A percentile compares a stretch with the other conserved stretches of the same genome.
Evolutionary conservation across 441 rosid genomes (phyloP).

Genomic region (Syzygium syzygioides): DNA sequence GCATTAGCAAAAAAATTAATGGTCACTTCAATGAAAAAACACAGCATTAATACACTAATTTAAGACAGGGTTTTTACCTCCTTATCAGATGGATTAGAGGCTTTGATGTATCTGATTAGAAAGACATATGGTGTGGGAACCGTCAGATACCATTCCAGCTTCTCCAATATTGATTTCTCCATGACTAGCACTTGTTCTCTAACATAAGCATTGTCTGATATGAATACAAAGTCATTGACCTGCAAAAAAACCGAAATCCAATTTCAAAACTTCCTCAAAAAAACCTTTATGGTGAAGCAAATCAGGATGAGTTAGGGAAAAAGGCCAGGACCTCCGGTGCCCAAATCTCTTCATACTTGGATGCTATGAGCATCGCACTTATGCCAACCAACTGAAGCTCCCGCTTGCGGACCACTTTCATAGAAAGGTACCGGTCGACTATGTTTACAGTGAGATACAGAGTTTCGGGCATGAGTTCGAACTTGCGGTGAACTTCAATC

Average conservation of each 20-base stretch:
- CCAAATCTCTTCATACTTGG: slow-evolving; percentile 68
- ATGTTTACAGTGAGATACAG: slow-evolving; percentile 50
- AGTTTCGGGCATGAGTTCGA: slow-evolving; percentile 55
- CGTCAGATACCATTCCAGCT: slow-evolving; percentile 51
- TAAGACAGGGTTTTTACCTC: slow-evolving; percentile 22
- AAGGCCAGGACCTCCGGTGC: slow-evolving; percentile 35
- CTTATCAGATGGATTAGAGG: slow-evolving; percentile 31
- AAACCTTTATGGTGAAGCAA: background rate
- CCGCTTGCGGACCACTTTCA: slow-evolving; percentile 36
- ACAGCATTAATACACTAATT: background rate
- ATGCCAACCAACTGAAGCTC: slow-evolving; percentile 55
- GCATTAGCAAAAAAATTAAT: background rate
- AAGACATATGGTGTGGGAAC: slow-evolving; percentile 58
- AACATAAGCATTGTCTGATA: slow-evolving; percentile 51
- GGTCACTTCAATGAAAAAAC: background rate
- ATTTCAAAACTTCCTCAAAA: background rate
- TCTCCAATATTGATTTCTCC: slow-evolving; percentile 56
- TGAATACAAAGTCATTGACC: slow-evolving; percentile 53
- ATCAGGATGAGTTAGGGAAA: background rate
- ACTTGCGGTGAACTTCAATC: slow-evolving; percentile 54
- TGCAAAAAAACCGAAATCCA: slow-evolving; percentile 8
- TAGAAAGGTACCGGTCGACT: slow-evolving; percentile 46
- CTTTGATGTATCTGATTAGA: slow-evolving; percentile 54
- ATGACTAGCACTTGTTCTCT: slow-evolving; percentile 38
- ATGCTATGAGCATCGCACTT: slow-evolving; percentile 56